These are phyloP conservation scores for Erythrophleum fordii DNA, from an alignment of 306 rosid genomes.

Conservation along the genomic window DNA sequence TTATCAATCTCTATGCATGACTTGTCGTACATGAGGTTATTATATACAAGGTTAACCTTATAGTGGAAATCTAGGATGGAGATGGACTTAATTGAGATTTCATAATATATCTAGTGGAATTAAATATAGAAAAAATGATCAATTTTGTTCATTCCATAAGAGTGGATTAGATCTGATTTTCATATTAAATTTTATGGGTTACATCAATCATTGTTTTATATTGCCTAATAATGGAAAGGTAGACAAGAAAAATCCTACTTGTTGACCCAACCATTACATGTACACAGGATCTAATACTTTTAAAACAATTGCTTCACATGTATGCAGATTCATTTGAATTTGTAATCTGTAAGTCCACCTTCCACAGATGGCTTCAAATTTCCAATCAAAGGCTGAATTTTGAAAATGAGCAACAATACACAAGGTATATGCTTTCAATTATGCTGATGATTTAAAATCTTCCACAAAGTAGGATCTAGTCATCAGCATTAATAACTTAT, in stretches of 20 bases:
- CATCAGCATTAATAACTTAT: conserved; percentile 8
- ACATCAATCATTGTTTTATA: background rate
- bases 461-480: conserved; percentile 12
- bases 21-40: no score
- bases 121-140: background rate
- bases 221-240: background rate
- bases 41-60: background rate
- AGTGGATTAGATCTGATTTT: background rate
- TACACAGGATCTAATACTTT: background rate
- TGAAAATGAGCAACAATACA: background rate
- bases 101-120: background rate
- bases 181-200: background rate
- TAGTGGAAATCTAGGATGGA: background rate
- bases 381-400: background rate
- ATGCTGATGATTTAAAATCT: background rate
- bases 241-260: background rate
- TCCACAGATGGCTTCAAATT: background rate
- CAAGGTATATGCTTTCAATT: background rate
- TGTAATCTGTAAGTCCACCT: background rate
- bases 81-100: background rate
- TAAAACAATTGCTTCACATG: background rate
- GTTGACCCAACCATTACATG: conserved; percentile 6
- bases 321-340: background rate
- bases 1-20: background rate
- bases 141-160: background rate